Conservation (phyloP, 768 basidiomycete genomes). For the Amanita jacksonii region DNA sequence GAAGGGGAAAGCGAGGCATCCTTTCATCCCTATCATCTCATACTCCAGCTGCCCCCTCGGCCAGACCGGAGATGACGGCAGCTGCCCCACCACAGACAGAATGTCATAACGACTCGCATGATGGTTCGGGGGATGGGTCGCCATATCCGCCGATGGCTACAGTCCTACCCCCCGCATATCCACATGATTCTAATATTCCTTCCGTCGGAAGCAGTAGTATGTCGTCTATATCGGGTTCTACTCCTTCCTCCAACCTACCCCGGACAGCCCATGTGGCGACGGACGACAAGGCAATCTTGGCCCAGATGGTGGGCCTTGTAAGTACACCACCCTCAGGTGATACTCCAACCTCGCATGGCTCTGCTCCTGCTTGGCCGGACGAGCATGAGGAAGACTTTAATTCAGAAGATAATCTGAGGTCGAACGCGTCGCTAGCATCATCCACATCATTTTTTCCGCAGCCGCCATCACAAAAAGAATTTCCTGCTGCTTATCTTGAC, state of each 20-base stretch:
- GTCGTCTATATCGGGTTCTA: too few species aligned
- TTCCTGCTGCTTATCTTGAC: conserved; percentile 31
- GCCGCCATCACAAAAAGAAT: conserved; percentile 33
- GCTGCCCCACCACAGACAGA: conserved; percentile 8
- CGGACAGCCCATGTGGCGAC: conserved; percentile 52
- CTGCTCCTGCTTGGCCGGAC: conserved; percentile 47
- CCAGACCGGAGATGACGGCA: not conserved
- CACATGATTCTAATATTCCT: conserved; percentile 17
- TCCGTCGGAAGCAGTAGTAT: not conserved
- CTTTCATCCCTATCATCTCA: conserved; percentile 17
- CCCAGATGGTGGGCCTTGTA: conserved; percentile 39
- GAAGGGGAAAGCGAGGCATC: conserved; percentile 33
- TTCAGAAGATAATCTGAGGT: not conserved
- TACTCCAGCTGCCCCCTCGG: conserved; percentile 15
- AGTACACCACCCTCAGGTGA: conserved; percentile 37
- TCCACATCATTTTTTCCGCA: conserved; percentile 29
- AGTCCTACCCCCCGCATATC: conserved; percentile 33
- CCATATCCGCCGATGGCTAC: not conserved
- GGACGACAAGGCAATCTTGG: conserved; percentile 54
- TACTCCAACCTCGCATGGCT: conserved; percentile 20
- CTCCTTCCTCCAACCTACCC: not conserved
- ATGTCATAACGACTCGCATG: not conserved
- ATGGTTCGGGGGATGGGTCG: not conserved
- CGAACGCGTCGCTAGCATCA: not conserved
- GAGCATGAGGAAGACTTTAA: conserved; percentile 15